Conservation (phyloP, 768 basidiomycete genomes). For the Tylopilus rubrobrunneus region DNA sequence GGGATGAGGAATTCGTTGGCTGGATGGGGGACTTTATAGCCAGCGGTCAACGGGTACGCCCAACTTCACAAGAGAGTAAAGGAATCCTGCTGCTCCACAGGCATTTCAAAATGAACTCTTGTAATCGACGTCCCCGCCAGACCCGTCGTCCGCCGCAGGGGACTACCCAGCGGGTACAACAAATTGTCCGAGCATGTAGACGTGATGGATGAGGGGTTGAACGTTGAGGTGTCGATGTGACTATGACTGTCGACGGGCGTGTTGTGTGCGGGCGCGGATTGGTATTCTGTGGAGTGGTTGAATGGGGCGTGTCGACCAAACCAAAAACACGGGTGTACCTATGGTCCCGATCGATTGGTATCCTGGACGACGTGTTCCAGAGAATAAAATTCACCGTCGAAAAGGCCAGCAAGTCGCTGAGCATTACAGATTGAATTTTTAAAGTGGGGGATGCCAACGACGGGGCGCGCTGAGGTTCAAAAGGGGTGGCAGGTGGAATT, state of each 20-base stretch:
- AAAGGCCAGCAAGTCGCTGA: background rate
- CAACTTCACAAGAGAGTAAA: background rate
- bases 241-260: background rate
- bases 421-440: too few relatives aligned
- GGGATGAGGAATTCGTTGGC: background rate
- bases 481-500: constrained; percentile 13
- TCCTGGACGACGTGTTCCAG: background rate
- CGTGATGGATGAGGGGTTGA: background rate
- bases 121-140: background rate
- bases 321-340: background rate
- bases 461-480: constrained; percentile 3
- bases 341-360: background rate
- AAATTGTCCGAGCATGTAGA: background rate
- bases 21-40: constrained; percentile 10
- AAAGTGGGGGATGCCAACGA: too few relatives aligned
- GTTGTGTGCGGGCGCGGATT: background rate
- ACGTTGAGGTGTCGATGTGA: background rate
- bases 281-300: constrained; percentile 1
- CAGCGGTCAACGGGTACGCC: constrained; percentile 1
- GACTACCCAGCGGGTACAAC: background rate
- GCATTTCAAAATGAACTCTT: constrained; percentile 5
- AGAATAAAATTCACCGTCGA: too few relatives aligned
- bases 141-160: background rate
- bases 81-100: background rate
- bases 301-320: background rate